These are phyloP conservation scores for Lactifluus echinatus DNA, from an alignment of 768 basidiomycete species.

Conservation along the genomic window DNA sequence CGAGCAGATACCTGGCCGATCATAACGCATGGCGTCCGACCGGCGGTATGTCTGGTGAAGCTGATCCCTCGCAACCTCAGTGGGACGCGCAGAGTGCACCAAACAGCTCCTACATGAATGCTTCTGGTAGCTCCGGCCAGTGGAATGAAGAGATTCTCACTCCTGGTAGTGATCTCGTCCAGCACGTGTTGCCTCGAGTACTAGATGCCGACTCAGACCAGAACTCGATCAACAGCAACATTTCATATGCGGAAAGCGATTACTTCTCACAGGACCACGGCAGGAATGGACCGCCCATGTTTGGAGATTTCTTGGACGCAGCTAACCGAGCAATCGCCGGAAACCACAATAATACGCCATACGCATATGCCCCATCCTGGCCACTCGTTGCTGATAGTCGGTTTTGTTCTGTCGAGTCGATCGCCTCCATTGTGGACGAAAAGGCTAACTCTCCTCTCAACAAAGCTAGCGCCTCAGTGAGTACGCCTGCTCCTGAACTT, in stretches of 20 bases:
- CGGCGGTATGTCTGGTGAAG: conserved; percentile 50
- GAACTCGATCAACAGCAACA: conserved; percentile 34
- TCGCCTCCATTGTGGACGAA: conserved; percentile 85
- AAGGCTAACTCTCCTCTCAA: conserved; percentile 87
- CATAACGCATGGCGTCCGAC: conserved; percentile 69
- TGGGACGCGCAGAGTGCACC: conserved; percentile 60
- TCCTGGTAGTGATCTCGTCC: conserved; percentile 35
- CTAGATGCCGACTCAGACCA: conserved; percentile 25
- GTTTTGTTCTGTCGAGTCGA: conserved; percentile 81
- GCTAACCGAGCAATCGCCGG: conserved; percentile 79
- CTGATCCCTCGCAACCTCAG: conserved; percentile 60
- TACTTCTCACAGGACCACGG: conserved; percentile 37
- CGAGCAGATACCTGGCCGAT: conserved; percentile 62
- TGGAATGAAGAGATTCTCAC: conserved; percentile 56
- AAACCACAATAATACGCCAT: conserved; percentile 68
- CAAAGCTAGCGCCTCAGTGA: conserved; percentile 83
- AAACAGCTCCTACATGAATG: conserved; percentile 32
- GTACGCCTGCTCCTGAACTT: conserved; percentile 23
- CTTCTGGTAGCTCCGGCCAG: conserved; percentile 49
- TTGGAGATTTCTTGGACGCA: conserved; percentile 72
- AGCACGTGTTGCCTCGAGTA: conserved; percentile 31
- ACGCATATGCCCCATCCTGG: conserved; percentile 73
- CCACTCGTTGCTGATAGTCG: conserved; percentile 81
- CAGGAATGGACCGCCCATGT: conserved; percentile 35
- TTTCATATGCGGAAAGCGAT: conserved; percentile 55